These are phyloP conservation scores for Tetragonia tetragonoides DNA, from an alignment of 148 eudicot species.

Conservation along the genomic window DNA sequence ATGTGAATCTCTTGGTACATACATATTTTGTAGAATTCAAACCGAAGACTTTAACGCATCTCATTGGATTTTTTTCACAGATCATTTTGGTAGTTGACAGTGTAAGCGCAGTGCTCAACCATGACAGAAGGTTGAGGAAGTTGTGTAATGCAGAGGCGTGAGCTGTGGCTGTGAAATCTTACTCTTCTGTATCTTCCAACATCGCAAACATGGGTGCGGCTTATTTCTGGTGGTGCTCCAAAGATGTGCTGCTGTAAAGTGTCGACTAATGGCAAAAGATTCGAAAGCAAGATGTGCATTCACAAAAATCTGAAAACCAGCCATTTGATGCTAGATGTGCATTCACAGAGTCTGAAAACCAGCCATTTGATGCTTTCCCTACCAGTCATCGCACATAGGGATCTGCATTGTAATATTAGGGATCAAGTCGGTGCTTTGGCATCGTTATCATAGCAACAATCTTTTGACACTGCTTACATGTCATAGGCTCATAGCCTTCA, in stretches of 20 bases:
- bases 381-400: constrained; percentile 3
- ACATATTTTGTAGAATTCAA: not conserved
- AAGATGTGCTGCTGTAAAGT: not conserved
- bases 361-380: not conserved
- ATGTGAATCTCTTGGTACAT: not conserved
- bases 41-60: not conserved
- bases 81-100: constrained; percentile 88
- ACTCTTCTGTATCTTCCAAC: not conserved
- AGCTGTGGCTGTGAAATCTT: constrained; percentile 1
- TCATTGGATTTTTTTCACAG: constrained; percentile 34
- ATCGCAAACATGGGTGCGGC: not conserved
- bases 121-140: constrained; percentile 74
- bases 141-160: constrained; percentile 26
- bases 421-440: not conserved
- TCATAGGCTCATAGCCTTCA: not conserved
- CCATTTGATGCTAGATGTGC: not conserved
- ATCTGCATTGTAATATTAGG: constrained; percentile 15
- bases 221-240: constrained; percentile 7
- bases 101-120: constrained; percentile 81
- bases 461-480: not conserved
- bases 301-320: not conserved
- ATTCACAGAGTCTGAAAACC: not conserved
- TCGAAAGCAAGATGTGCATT: not conserved
- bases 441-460: not conserved
- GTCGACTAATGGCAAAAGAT: not conserved